Evolutionary conservation across 306 rosid species (phyloP).

Genomic region (Fragaria iinumae): DNA sequence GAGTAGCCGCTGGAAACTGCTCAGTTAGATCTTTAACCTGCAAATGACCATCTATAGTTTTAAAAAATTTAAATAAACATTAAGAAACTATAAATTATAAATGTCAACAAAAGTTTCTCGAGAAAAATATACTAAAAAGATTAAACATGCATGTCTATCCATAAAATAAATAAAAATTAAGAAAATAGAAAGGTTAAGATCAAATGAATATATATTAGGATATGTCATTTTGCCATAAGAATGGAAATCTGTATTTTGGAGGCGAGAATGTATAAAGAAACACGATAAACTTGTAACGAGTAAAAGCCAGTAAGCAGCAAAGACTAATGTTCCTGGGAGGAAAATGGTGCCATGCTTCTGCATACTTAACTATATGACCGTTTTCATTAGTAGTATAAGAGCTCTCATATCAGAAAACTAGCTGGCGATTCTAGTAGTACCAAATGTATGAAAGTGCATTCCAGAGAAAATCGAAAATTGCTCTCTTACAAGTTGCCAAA

Average conservation of each 20-base stretch:
- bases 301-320: not conserved
- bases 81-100: not conserved
- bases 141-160: not conserved
- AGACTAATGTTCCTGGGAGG: not conserved
- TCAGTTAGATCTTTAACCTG: constrained; percentile 86
- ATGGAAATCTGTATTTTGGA: not conserved
- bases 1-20: constrained; percentile 93
- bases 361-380: not conserved
- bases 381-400: not conserved
- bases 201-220: not conserved
- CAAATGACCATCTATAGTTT: constrained; percentile 6
- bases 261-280: not conserved
- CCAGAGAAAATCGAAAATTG: not conserved
- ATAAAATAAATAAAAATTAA: too few species aligned
- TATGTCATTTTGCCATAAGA: not conserved
- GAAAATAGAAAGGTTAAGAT: not conserved
- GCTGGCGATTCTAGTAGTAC: not conserved
- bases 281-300: not conserved
- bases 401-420: not conserved
- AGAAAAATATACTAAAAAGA: not conserved
- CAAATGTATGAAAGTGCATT: not conserved
- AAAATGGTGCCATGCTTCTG: not conserved
- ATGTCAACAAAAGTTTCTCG: not conserved
- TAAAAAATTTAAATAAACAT: not conserved
- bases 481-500: not conserved